Evolutionary conservation across 164 flowering plant species (phyloP).

Genomic region (Stephania yunnanensis): DNA sequence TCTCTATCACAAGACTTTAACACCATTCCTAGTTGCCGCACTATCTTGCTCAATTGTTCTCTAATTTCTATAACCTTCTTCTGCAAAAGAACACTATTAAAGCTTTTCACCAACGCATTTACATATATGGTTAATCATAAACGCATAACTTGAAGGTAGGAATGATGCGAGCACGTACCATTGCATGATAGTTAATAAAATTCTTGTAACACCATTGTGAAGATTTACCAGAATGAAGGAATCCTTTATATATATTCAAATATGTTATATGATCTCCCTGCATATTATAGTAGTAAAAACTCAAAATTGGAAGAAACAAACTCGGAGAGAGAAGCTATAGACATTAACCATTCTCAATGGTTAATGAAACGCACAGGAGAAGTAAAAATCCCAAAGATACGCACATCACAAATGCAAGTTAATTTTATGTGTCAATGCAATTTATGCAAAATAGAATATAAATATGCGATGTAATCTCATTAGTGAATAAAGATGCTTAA

Average conservation of each 20-base stretch:
- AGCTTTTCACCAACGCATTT: neutral
- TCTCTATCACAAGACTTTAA: slow-evolving; percentile 82
- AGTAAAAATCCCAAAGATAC: no score
- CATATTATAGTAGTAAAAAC: slow-evolving; percentile 10
- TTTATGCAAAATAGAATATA: neutral
- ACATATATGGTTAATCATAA: neutral
- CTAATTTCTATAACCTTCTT: slow-evolving; percentile 65
- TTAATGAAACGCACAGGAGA: no score
- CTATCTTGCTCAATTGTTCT: slow-evolving; percentile 68
- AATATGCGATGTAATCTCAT: neutral
- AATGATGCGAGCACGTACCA: slow-evolving; percentile 45
- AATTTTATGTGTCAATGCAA: neutral
- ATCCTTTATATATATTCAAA: slow-evolving; percentile 88
- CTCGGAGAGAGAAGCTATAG: neutral
- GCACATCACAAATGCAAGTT: no score
- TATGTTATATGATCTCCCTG: slow-evolving; percentile 98
- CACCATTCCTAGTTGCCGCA: slow-evolving; percentile 61
- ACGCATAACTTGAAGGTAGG: neutral
- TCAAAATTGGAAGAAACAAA: neutral
- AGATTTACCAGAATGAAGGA: slow-evolving; percentile 81
- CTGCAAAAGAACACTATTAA: slow-evolving; percentile 17
- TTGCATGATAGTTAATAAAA: slow-evolving; percentile 83
- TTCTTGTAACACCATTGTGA: slow-evolving; percentile 95
- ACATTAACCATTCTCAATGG: no score
- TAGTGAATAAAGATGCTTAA: neutral